Evolutionary conservation across 164 flowering plant species (phyloP).

Genomic region (Paratinospora sagittata): DNA sequence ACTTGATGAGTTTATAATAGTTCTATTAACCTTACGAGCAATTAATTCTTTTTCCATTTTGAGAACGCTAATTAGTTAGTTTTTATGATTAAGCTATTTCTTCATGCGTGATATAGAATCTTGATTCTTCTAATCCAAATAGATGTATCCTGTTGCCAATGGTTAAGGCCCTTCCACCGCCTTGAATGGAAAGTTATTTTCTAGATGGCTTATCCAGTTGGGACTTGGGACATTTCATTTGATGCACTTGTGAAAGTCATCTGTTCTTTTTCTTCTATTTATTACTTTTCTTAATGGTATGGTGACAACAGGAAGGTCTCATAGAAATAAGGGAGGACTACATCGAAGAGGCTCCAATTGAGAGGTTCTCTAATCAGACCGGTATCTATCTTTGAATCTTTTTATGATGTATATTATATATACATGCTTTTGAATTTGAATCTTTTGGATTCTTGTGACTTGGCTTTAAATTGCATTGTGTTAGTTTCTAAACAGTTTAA

Average conservation of each 20-base stretch:
- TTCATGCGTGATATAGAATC: background rate
- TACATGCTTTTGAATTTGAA: no score
- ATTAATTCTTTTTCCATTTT: background rate
- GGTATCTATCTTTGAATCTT: conserved; percentile 20
- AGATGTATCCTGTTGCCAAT: background rate
- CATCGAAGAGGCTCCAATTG: conserved; percentile 40
- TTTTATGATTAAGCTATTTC: background rate
- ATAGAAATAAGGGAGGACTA: conserved; percentile 92
- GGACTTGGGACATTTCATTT: background rate
- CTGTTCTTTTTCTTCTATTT: background rate
- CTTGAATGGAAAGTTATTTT: background rate
- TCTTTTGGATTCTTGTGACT: background rate
- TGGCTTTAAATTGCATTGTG: no score
- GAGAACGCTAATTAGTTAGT: background rate
- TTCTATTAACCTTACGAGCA: background rate
- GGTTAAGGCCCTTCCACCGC: background rate
- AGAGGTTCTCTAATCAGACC: conserved; percentile 29
- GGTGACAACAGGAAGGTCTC: conserved; percentile 64
- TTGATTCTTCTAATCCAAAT: background rate
- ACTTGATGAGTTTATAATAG: background rate
- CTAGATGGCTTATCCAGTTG: background rate
- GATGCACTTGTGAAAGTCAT: background rate
- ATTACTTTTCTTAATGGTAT: background rate
- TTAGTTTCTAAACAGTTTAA: no score
- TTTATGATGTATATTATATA: background rate